Evolutionary conservation across 805 yeast genomes (phyloP), one percentile per base, ranked within the genome.

Genomic region (Grigorovia humatica): DNA sequence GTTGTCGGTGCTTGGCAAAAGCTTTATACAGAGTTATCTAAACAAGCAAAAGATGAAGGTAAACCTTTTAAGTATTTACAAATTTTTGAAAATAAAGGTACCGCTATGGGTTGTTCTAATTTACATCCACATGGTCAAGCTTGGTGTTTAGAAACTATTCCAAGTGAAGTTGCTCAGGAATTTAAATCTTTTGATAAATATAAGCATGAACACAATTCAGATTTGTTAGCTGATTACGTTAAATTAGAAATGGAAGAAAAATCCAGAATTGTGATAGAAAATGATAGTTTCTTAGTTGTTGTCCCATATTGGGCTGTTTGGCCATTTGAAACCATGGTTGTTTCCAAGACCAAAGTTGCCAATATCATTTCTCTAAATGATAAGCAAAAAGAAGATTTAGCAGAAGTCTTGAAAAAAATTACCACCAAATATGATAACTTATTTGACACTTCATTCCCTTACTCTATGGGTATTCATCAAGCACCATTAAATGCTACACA

Each of bases 101-200:
- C 81, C 44, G 84, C 86, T 6, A 84, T 84, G 90, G 90, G 90
- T 43, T 84, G 90, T 61, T 83, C 88, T 2, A 84, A 84, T 61
- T 84, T 88, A 2, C 91, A 84, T 66, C 89, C 90, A 8, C 91
- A 84, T 61, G 88, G 90, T 29, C 91, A 84, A 68, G 87, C 85
- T 13, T 84, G 91, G 91, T 79, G 84, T 66, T 71, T 83, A 51
- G 82, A 77, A 55, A 65, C 73, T 6, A 69, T 83, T 13, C 90
- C 91, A 7, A 78, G 78, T 41, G 89, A 83, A 67, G 85, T 85
- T 9, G 73, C 71, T 19, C 71, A 74, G 50, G 89, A 84, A 64
- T 69, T 81, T 48, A 65, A 60, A 4, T 73, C 79, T 48, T 72
- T 84, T 73, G 64, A 62, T 1, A 70, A 73, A 44, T 84, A 84